These are phyloP conservation scores for Ceratocystiopsis sp. DNA, from an alignment of 2,329 filamentous ascomycete genomes.

Conservation along the genomic window DNA sequence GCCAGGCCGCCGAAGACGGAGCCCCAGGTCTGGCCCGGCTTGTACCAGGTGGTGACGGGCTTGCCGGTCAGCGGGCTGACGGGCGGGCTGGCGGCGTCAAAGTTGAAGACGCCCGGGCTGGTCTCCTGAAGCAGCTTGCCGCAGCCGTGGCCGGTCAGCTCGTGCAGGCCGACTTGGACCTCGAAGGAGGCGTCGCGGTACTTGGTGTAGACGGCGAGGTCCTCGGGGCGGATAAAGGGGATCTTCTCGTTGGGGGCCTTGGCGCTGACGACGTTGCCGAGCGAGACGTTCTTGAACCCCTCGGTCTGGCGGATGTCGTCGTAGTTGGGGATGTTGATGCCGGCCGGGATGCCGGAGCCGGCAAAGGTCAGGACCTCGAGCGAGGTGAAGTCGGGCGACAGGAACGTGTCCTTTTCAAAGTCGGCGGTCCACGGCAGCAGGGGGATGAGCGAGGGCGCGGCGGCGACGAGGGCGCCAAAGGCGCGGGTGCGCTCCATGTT, in stretches of 20 bases:
- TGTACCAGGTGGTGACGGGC: slow-evolving; percentile 76
- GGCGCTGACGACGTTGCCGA: slow-evolving; percentile 83
- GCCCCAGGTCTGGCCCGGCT: slow-evolving; percentile 87
- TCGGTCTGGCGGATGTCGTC: slow-evolving; percentile 66
- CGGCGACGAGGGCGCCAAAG: slow-evolving; percentile 69
- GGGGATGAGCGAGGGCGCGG: slow-evolving; percentile 69
- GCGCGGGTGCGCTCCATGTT: slow-evolving; percentile 82
- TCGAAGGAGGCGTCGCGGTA: slow-evolving; percentile 82
- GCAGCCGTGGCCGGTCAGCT: slow-evolving; percentile 73
- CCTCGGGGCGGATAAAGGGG: slow-evolving; percentile 68
- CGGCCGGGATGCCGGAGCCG: slow-evolving; percentile 48
- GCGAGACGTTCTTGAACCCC: slow-evolving; percentile 84
- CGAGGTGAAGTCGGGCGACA: slow-evolving; percentile 90
- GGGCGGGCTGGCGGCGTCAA: slow-evolving; percentile 67
- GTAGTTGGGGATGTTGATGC: slow-evolving; percentile 55
- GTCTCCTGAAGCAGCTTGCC: slow-evolving; percentile 91
- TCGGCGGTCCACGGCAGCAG: slow-evolving; percentile 74
- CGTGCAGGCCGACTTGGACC: slow-evolving; percentile 88
- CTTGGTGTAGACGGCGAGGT: slow-evolving; percentile 62
- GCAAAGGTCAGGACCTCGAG: slow-evolving; percentile 79
- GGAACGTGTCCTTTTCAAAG: slow-evolving; percentile 93
- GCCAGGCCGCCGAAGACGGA: slow-evolving; percentile 80
- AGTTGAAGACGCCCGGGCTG: slow-evolving; percentile 67
- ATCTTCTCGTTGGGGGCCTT: slow-evolving; percentile 86
- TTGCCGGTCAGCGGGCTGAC: slow-evolving; percentile 63